phyloP scores from a whole-genome alignment of 768 basidiomycete species.

The Suillus decipiens region DNA sequence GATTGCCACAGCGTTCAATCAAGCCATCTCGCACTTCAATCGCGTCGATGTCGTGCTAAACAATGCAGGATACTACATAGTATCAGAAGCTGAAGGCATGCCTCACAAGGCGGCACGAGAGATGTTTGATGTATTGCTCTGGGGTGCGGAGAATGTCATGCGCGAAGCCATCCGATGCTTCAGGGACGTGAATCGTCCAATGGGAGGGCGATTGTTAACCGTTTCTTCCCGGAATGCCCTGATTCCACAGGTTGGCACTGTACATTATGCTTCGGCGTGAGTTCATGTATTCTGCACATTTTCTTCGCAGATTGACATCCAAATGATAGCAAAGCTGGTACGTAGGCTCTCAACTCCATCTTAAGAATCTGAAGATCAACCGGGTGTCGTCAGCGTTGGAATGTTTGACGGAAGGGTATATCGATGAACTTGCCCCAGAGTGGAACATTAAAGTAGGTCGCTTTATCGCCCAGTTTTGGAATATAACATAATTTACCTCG shows the following conservation, averaged over 20 bases:
- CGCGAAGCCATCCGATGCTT: conserved; percentile 36
- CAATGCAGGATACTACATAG: conserved; percentile 39
- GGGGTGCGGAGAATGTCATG: conserved; percentile 34
- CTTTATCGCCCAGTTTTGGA: neutral
- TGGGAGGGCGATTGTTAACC: conserved; percentile 37
- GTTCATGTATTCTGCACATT: conserved; percentile 12
- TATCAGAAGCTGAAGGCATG: conserved; percentile 75
- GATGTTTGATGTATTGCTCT: conserved; percentile 40
- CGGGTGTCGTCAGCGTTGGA: conserved; percentile 31
- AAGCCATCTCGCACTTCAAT: conserved; percentile 36
- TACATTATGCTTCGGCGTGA: conserved; percentile 30
- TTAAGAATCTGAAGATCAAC: neutral
- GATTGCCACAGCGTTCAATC: conserved; percentile 38
- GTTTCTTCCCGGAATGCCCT: conserved; percentile 33
- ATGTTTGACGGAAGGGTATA: conserved; percentile 31
- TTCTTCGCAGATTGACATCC: conserved; percentile 12
- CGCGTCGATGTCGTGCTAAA: conserved; percentile 48
- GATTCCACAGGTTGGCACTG: conserved; percentile 18
- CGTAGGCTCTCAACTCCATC: conserved; percentile 1
- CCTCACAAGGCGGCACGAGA: conserved; percentile 79
- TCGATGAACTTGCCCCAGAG: conserved; percentile 33
- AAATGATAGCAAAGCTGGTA: conserved; percentile 23
- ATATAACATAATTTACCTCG: neutral
- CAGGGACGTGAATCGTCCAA: conserved; percentile 37
- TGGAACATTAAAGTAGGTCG: conserved; percentile 39